Evolutionary conservation across 768 basidiomycete genomes (phyloP), one percentile per base, ranked within the genome.

Genomic region (Amanita rubescens): DNA sequence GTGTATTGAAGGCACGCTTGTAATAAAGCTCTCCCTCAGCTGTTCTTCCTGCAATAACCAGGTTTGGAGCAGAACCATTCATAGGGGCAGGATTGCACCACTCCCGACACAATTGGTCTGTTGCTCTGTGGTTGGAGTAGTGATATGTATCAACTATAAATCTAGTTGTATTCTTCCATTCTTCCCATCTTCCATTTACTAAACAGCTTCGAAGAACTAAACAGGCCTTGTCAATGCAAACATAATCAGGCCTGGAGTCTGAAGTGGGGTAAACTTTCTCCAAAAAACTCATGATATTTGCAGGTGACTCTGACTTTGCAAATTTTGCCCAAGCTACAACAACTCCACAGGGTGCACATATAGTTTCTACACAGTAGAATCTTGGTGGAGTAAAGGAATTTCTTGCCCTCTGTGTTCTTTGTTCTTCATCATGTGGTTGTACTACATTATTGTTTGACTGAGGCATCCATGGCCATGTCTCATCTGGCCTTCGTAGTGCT

Each of bases 221-320:
- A 17, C 33, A 48, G 3, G 42, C 42, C 27, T 30, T 30, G 8
- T 30, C 27, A 30, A 30, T 30, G 27, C 27, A 30, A 8, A 30
- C 8, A 8, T 43, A 57, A 50, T 2, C 54, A 30, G 17, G 49
- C 35, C 14, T 49, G 35, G 35, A 37, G 4, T 37, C 35, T 37
- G 4, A 3, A 5, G 35, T 37, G 4, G 35, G 35, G 11, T 5
- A 37, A 3, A 12, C 11, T 15, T 32, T 32, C 24, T 12, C 54
- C 20, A 69, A 45, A 24, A 57, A 63, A 10, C 49, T 52, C 10
- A 65, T 12, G 42, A 62, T 62, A 22, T 61, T 58, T 20, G 57
- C 56, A 17, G 59, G 58, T 46, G 60, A 66, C 53, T 69, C 67
- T 19, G 64, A 49, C 55, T 60, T 62, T 8, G 41, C 60, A 67